Evolutionary conservation across 2,329 filamentous ascomycete genomes (phyloP).

Genomic region (Xylariaceae sp.): DNA sequence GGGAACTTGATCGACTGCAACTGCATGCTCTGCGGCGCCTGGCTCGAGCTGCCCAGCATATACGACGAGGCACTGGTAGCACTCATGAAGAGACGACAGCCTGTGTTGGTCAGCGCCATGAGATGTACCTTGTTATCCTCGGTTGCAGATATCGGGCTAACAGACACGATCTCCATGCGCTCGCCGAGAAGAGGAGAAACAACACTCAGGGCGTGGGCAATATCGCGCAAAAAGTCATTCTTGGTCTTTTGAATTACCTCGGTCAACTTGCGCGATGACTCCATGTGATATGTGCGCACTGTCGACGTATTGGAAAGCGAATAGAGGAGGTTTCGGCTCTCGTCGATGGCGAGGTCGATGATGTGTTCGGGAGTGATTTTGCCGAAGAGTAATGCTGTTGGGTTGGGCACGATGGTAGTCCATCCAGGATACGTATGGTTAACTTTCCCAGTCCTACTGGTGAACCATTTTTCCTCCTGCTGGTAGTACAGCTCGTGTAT

Average conservation of each 20-base stretch:
- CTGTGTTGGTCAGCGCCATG: constrained; percentile 84
- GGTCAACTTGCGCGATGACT: constrained; percentile 54
- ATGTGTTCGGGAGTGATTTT: constrained; percentile 58
- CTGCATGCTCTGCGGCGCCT: constrained; percentile 88
- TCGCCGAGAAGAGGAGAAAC: constrained; percentile 65
- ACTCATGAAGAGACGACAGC: constrained; percentile 87
- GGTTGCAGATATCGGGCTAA: constrained; percentile 73
- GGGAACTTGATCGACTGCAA: constrained; percentile 96
- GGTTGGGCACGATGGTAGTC: constrained; percentile 55
- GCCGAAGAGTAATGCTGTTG: constrained; percentile 46
- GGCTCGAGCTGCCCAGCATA: constrained; percentile 54
- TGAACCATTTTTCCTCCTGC: constrained; percentile 96
- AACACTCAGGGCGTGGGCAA: constrained; percentile 73
- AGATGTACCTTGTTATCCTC: constrained; percentile 82
- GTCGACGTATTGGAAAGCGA: constrained; percentile 83
- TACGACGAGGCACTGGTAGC: constrained; percentile 73
- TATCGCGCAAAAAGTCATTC: constrained; percentile 60
- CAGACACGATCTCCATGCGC: constrained; percentile 69
- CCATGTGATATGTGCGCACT: constrained; percentile 87
- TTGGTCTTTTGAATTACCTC: constrained; percentile 63
- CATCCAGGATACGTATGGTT: constrained; percentile 78
- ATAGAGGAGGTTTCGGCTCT: constrained; percentile 82
- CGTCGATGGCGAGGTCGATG: constrained; percentile 77
- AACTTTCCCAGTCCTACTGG: constrained; percentile 77
- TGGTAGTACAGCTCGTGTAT: constrained; percentile 94